These are phyloP conservation scores for Eimeria tenella DNA, from an alignment of 169 alveolate species.

Conservation along the genomic window DNA sequence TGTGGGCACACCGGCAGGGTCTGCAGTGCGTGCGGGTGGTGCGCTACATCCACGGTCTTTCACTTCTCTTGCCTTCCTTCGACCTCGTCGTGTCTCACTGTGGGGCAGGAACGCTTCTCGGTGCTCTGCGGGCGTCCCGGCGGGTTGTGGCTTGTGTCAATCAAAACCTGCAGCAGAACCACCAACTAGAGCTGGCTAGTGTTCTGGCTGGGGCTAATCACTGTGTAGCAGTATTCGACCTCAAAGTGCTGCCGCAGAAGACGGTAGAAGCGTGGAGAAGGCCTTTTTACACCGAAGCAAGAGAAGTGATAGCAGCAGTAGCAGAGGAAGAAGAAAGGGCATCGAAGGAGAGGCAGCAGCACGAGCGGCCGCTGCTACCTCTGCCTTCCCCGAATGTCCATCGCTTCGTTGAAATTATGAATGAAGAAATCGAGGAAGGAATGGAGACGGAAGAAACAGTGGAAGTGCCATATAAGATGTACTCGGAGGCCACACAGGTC, in stretches of 20 bases:
- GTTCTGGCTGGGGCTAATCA: conserved; percentile 25
- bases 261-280: conserved; percentile 26
- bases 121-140: conserved; percentile 22
- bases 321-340: conserved; percentile 21
- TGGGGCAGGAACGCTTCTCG: conserved; percentile 72
- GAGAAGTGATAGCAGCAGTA: neutral
- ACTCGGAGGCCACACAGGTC: neutral
- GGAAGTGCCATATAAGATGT: too few relatives aligned
- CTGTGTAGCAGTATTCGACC: conserved; percentile 27
- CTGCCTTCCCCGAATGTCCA: conserved; percentile 18
- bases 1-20: neutral
- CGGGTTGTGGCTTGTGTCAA: conserved; percentile 64
- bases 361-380: conserved; percentile 33
- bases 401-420: neutral
- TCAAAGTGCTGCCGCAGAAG: neutral
- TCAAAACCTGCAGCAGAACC: conserved; percentile 17
- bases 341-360: conserved; percentile 11
- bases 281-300: neutral
- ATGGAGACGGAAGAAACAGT: neutral
- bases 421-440: conserved; percentile 2
- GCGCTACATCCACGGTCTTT: conserved; percentile 7
- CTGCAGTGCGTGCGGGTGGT: neutral
- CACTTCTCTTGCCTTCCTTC: neutral
- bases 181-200: conserved; percentile 62
- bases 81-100: conserved; percentile 60